phyloP scores from a whole-genome alignment of 2,329 filamentous ascomycete genomes.

The Fusarium goolgardi region DNA sequence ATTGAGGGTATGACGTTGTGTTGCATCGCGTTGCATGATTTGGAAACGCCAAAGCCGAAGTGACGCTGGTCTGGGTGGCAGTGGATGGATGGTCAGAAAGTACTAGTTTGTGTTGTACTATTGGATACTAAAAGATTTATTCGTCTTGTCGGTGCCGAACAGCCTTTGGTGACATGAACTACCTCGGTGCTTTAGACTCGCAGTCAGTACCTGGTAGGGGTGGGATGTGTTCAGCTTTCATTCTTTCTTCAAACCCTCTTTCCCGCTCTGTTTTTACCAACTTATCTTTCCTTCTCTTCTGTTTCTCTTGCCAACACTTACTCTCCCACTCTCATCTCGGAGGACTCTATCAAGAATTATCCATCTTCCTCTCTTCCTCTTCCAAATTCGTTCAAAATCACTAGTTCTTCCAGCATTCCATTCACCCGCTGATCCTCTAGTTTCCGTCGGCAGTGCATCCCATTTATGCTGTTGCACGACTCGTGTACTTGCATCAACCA shows the following conservation, averaged over 20 bases:
- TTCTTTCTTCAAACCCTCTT: conserved; percentile 13
- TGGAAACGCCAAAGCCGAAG: conserved; percentile 12
- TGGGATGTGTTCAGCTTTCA: neutral
- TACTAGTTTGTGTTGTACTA: conserved; percentile 7
- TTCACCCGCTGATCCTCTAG: conserved; percentile 17
- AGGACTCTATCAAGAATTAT: neutral
- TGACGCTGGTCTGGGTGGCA: conserved; percentile 22
- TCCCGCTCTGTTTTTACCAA: conserved; percentile 3
- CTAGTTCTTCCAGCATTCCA: conserved; percentile 24
- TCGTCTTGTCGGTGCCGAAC: neutral
- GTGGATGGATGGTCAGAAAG: conserved; percentile 2
- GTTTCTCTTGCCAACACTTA: neutral
- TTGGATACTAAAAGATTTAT: neutral
- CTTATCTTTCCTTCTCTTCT: neutral
- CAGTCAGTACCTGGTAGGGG: neutral
- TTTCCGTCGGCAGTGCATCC: conserved; percentile 18
- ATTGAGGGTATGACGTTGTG: conserved; percentile 23
- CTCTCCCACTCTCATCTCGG: conserved; percentile 1
- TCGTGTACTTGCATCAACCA: conserved; percentile 29
- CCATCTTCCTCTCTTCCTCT: neutral
- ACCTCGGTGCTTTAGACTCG: neutral
- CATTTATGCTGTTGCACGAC: conserved; percentile 29
- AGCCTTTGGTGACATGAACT: neutral
- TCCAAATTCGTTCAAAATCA: neutral
- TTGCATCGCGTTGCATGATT: conserved; percentile 2